A percentile compares a stretch with the other conserved stretches of the same genome.
Evolutionary conservation across 176 grass and related monocot species (phyloP).

Genomic region (Poa annua): DNA sequence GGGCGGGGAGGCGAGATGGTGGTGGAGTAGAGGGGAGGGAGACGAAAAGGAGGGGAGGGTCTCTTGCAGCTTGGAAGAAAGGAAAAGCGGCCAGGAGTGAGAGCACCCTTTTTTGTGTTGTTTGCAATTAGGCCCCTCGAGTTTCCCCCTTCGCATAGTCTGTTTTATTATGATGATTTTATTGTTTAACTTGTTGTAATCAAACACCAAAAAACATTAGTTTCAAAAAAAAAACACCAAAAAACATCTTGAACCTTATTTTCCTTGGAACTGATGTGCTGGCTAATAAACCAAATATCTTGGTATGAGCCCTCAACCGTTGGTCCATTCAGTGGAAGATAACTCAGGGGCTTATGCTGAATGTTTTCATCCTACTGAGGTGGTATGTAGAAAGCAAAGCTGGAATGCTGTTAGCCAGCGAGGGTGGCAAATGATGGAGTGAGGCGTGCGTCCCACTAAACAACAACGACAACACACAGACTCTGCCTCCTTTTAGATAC

Average conservation of each 20-base stretch:
- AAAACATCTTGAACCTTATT: neutral
- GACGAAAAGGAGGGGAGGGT: neutral
- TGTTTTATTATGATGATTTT: no score
- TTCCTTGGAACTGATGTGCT: neutral
- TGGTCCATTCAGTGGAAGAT: neutral
- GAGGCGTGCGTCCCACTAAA: slow-evolving; percentile 51
- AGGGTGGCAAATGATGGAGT: slow-evolving; percentile 44
- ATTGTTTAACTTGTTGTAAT: no score
- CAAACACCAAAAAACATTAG: no score
- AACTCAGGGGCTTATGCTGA: neutral
- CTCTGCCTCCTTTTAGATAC: no score
- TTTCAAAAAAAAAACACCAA: no score
- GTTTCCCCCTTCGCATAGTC: neutral
- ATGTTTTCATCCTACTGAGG: neutral
- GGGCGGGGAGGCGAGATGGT: neutral
- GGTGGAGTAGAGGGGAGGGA: slow-evolving; percentile 21
- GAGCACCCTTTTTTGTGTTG: slow-evolving; percentile 16
- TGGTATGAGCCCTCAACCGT: neutral
- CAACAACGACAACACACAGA: neutral
- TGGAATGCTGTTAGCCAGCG: slow-evolving; percentile 36
- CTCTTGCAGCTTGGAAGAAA: slow-evolving; percentile 24
- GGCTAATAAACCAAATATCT: neutral
- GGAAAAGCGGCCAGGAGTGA: slow-evolving; percentile 34
- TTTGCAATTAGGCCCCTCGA: neutral
- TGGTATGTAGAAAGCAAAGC: neutral